Base-by-base conservation (phyloP, 2,329 filamentous ascomycete genomes). In the Ophiognomonia clavigignenti-juglandacearum region DNA sequence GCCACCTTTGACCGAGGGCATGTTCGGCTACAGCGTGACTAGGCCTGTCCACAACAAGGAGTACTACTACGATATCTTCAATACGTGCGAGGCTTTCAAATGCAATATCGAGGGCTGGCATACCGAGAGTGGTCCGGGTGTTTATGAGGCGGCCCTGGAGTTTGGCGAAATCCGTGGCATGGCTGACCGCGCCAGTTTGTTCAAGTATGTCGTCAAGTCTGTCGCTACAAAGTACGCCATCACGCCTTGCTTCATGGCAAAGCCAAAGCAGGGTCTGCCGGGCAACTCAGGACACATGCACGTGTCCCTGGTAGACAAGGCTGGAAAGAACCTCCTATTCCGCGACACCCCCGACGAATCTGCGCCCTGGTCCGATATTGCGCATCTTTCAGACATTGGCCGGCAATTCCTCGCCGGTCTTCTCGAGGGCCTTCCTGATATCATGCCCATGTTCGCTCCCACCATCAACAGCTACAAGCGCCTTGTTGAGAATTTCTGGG, bases 401-500 rank as follows among this genome's bases (percentile, higher is more conserved):
- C 82, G 92, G 10, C 86, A 97, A 57, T 98, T 98, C 70, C 80
- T 98, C 1, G 93, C 93, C 1, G 93, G 93, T 7, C 68, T 98
- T 2, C 76, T 98, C 0, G 85, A 88, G 20, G 93, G 92, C 13
- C 77, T 98, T 4, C 89, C 93, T 2, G 89, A 96, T 61, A 82
- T 97, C 56, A 98, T 98, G 93, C 93, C 93, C 1, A 74, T 97
- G 49, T 75, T 98, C 11, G 93, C 92, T 1, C 93, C 93, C 0
- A 98, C 89, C 1, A 80, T 98, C 61, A 98, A 98, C 75, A 95
- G 88, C 52, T 98, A 98, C 75, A 98, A 98, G 71, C 85, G 93
- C 4, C 78, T 98, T 1, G 93, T 98, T 3, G 93, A 98, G 72
- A 97, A 97, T 70, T 97, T 96, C 69, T 98, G 93, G 93, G 93